Evolutionary conservation across 163 green algal genomes (phyloP).

Genomic region (Chlamydomonas reinhardtii): DNA sequence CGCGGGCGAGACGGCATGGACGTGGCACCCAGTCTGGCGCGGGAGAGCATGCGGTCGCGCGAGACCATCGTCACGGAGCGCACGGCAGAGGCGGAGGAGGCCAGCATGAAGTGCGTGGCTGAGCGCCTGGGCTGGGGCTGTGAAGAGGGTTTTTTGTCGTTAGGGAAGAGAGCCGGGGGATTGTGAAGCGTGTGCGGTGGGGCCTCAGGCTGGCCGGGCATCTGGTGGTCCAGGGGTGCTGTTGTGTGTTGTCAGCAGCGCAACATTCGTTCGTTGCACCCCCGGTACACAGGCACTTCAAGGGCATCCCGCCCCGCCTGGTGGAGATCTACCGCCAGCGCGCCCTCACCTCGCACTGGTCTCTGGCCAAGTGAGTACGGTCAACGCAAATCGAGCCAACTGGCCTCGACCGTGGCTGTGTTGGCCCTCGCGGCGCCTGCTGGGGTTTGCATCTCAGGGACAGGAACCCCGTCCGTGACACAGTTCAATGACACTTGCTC

Average conservation of each 20-base stretch:
- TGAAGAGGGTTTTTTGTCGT: background rate
- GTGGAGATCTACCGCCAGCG: constrained; percentile 43
- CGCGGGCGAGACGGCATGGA: background rate
- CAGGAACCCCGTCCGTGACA: too few relatives aligned
- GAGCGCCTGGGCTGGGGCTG: background rate
- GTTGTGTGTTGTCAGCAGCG: background rate
- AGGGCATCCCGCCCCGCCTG: constrained; percentile 45
- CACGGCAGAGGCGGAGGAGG: background rate
- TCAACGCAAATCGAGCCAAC: too few relatives aligned
- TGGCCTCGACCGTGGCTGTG: too few relatives aligned
- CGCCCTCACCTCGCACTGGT: constrained; percentile 16
- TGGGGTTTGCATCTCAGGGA: too few relatives aligned
- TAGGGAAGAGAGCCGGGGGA: background rate
- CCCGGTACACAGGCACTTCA: constrained; percentile 44
- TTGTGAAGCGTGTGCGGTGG: too few relatives aligned
- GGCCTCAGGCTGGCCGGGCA: background rate
- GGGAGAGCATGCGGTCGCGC: constrained; percentile 4
- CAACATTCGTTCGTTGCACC: background rate
- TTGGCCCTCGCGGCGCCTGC: too few relatives aligned
- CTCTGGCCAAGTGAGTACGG: background rate
- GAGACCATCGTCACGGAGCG: background rate
- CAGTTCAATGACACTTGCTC: too few relatives aligned
- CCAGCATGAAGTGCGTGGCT: constrained; percentile 7
- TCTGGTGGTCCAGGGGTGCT: too few relatives aligned
- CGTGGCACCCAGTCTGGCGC: constrained; percentile 7